phyloP scores from a whole-genome alignment of 2,329 filamentous ascomycete species.

The Cladosporium sp. region DNA sequence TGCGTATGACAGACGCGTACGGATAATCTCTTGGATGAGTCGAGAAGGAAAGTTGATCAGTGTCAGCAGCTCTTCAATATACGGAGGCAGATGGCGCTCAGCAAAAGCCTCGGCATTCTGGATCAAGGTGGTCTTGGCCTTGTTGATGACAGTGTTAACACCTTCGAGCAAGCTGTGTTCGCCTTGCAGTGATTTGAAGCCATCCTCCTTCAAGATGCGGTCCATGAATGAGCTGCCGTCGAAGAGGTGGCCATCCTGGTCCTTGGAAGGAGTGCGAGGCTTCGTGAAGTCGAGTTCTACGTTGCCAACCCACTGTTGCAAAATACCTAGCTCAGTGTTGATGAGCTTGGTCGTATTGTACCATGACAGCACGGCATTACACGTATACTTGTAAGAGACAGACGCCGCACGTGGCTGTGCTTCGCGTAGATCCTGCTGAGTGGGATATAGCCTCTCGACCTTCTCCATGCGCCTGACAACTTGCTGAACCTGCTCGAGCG shows the following conservation, averaged over 20 bases:
- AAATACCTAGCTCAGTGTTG: conserved; percentile 85
- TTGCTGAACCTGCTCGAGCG: conserved; percentile 84
- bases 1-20: conserved; percentile 84
- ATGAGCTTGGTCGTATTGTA: conserved; percentile 96
- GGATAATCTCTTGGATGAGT: conserved; percentile 94
- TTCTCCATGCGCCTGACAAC: conserved; percentile 88
- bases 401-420: conserved; percentile 78
- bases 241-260: conserved; percentile 68
- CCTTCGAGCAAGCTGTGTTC: conserved; percentile 79
- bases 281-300: conserved; percentile 88
- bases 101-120: conserved; percentile 80
- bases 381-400: conserved; percentile 74
- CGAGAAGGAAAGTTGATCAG: conserved; percentile 96
- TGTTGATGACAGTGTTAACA: conserved; percentile 82
- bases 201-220: conserved; percentile 91
- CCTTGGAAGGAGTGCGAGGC: conserved; percentile 63
- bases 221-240: conserved; percentile 95
- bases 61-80: conserved; percentile 93
- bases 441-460: conserved; percentile 82
- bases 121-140: conserved; percentile 90
- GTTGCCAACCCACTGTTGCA: conserved; percentile 97
- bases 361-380: conserved; percentile 89
- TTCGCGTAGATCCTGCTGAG: conserved; percentile 69
- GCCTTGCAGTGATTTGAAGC: conserved; percentile 85
- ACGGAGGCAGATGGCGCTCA: conserved; percentile 87